Base-by-base conservation (phyloP, 2,329 filamentous ascomycete genomes). In the Claviceps africana region DNA sequence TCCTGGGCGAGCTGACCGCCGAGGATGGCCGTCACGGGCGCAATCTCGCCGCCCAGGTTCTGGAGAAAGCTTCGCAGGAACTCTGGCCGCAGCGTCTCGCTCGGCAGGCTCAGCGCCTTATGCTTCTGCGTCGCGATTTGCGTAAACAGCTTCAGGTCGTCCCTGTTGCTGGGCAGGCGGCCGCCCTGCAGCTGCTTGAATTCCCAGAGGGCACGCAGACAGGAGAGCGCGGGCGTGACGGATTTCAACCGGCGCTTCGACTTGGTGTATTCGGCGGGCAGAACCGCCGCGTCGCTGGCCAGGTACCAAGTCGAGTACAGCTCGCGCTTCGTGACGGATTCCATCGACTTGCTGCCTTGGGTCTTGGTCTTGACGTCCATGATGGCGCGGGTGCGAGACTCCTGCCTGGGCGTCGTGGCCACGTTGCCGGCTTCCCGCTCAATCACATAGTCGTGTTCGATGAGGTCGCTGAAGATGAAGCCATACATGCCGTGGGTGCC, bases 1-100 rank as follows among this genome's bases (percentile, higher is more conserved):
- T 98, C 93, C 69, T 98, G 93, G 1, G 91, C 88, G 17, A 98
- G 76, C 65, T 90, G 82, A 10, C 90, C 93, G 48, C 93, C 93
- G 11, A 98, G 73, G 54, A 95, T 88, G 1, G 93, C 90, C 0
- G 87, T 84, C 9, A 95, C 88, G 8, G 93, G 89, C 13, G 86
- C 83, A 40, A 97, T 72, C 69, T 97, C 91, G 61, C 82, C 81
- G 52, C 83, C 85, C 6, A 96, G 74, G 59, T 94, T 94, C 67
- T 93, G 86, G 42, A 97, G 67, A 69, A 98, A 98, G 61, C 76
- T 83, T 53, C 88, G 80, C 28, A 97, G 72, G 59, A 94, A 85
- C 28, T 88, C 79, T 1, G 83, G 78, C 22, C 74, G 74, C 31
- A 89, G 71, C 0, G 82, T 85, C 58, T 85, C 81, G 17, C 74